Conservation (phyloP, 768 basidiomycete species). For the Mycena vulgaris region DNA sequence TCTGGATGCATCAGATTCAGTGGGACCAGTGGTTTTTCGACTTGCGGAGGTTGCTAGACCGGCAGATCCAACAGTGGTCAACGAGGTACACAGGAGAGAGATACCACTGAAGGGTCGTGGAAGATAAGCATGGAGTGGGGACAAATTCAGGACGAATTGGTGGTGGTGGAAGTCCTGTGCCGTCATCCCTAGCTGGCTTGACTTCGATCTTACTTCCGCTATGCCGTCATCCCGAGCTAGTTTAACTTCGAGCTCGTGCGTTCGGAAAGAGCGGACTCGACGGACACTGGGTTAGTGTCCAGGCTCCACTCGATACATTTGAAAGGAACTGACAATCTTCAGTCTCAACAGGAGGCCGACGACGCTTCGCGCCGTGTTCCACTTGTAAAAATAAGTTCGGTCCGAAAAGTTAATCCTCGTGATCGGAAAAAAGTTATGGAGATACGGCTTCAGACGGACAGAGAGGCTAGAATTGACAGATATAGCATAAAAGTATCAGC, state of each 20-base stretch:
- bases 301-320: constrained; percentile 17
- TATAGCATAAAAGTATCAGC: constrained; percentile 5
- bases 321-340: constrained; percentile 11
- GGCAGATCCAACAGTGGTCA: not conserved
- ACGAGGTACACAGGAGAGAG: constrained; percentile 7
- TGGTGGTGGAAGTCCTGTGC: not conserved
- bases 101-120: constrained; percentile 13
- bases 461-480: not conserved
- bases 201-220: too few relatives aligned
- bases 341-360: constrained; percentile 5
- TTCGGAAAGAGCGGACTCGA: constrained; percentile 15
- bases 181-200: too few relatives aligned
- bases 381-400: constrained; percentile 10
- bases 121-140: constrained; percentile 9
- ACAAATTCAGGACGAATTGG: not conserved
- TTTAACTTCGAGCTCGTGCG: constrained; percentile 10
- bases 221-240: constrained; percentile 4
- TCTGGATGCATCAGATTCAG: not conserved
- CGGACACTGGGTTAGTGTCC: constrained; percentile 10
- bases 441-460: not conserved
- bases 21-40: constrained; percentile 3
- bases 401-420: constrained; percentile 11
- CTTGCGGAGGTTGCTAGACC: not conserved
- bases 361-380: constrained; percentile 11
- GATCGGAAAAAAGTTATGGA: constrained; percentile 1